Percentiles rank a stretch among this genome's conserved stretches.
Evolutionary conservation across 208 protist genomes (phyloP).

Genomic region (Herpetomonas samuelpessoai): DNA sequence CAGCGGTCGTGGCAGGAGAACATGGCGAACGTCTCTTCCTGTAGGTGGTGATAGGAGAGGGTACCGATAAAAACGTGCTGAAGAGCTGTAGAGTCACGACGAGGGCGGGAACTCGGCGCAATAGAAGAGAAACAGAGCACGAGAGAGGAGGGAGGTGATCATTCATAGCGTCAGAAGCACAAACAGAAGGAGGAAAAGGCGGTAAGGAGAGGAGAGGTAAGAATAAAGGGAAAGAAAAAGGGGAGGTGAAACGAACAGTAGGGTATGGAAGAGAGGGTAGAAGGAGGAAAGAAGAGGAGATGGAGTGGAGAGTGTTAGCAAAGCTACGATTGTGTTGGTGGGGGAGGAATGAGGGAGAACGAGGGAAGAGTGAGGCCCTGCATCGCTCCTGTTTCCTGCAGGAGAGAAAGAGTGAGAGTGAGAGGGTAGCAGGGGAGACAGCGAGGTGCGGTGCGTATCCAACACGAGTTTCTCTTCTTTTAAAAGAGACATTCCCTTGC

Average conservation of each 20-base stretch:
- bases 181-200: too few species aligned
- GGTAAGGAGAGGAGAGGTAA: too few species aligned
- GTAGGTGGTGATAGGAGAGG: neutral
- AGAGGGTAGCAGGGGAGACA: too few species aligned
- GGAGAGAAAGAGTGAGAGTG: too few species aligned
- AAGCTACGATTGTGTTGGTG: neutral
- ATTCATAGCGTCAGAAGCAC: too few species aligned
- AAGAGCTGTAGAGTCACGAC: neutral
- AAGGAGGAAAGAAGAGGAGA: conserved; percentile 12
- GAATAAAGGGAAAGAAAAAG: conserved; percentile 11
- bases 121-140: neutral
- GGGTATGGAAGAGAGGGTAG: conserved; percentile 2
- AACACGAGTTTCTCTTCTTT: too few species aligned
- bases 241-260: neutral
- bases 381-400: too few species aligned
- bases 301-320: neutral
- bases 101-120: conserved; percentile 8
- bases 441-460: too few species aligned
- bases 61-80: conserved; percentile 16
- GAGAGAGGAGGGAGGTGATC: neutral
- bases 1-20: too few species aligned
- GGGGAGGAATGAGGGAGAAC: conserved; percentile 13
- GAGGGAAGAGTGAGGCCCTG: conserved; percentile 12
- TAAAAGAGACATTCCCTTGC: too few species aligned
- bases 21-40: too few species aligned